Conservation (phyloP, 176 grass and related monocot genomes). For the Zea mays region Zm-B73-REFERENCE-NAM-5.0 NC_050099.1:34588501-34589000, state of each 20-base stretch:
- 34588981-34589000: slow-evolving; percentile 33
- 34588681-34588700: too few relatives aligned
- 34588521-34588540: slow-evolving; percentile 43
- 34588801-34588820: slow-evolving; percentile 37
- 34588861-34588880: slow-evolving; percentile 17
- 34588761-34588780: neutral
- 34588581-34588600: slow-evolving; percentile 40
- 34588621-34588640: slow-evolving; percentile 36
- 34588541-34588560: slow-evolving; percentile 29
- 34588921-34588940: neutral
- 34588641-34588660: slow-evolving; percentile 37
- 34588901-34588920: slow-evolving; percentile 21
- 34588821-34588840: slow-evolving; percentile 37
- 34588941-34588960: slow-evolving; percentile 33
- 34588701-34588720: too few relatives aligned
- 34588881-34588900: slow-evolving; percentile 45
- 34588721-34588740: too few relatives aligned
- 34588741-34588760: neutral
- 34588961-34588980: neutral
- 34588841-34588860: slow-evolving; percentile 42
- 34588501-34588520: slow-evolving; percentile 52
- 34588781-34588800: slow-evolving; percentile 37
- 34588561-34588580: slow-evolving; percentile 22
- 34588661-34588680: neutral
- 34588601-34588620: slow-evolving; percentile 27